These are phyloP conservation scores for Aphanomyces invadans DNA, from an alignment of 352 stramenopile species.

Conservation along the genomic window DNA sequence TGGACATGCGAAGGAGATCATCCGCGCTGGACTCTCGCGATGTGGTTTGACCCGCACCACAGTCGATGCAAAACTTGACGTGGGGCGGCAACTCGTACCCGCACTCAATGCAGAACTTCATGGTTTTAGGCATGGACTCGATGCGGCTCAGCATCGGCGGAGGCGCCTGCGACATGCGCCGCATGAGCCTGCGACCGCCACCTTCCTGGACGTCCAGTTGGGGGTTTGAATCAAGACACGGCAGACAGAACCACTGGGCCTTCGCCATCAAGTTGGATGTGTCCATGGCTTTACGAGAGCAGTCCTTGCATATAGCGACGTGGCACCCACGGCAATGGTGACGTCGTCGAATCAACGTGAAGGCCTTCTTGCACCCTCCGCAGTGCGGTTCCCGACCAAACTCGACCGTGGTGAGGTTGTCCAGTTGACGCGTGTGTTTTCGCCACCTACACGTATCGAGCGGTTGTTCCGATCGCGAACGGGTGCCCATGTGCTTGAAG, in stretches of 20 bases:
- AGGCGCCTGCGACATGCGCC: background rate
- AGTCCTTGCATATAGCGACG: conserved; percentile 80
- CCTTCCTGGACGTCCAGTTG: conserved; percentile 47
- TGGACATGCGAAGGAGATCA: conserved; percentile 4
- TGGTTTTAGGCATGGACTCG: conserved; percentile 16
- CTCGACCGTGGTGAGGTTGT: conserved; percentile 13
- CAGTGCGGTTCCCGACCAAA: conserved; percentile 72
- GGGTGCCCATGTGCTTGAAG: conserved; percentile 16
- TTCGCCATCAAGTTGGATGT: conserved; percentile 41
- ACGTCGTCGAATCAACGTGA: conserved; percentile 71
- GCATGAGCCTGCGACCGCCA: conserved; percentile 10
- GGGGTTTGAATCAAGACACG: conserved; percentile 56
- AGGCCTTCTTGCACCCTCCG: conserved; percentile 64
- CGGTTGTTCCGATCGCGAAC: background rate
- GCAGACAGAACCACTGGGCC: conserved; percentile 72
- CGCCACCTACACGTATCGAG: conserved; percentile 20
- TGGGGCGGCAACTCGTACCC: conserved; percentile 63
- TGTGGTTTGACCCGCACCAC: conserved; percentile 32
- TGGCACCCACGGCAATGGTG: conserved; percentile 81
- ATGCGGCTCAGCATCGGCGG: conserved; percentile 5
- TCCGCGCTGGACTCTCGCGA: conserved; percentile 13
- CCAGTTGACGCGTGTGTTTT: conserved; percentile 1
- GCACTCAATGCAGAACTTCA: conserved; percentile 80
- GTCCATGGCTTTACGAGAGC: conserved; percentile 68
- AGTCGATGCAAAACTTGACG: conserved; percentile 86